Base-by-base conservation (phyloP, 2,329 filamentous ascomycete genomes). In the Clonostachys chloroleuca region DNA sequence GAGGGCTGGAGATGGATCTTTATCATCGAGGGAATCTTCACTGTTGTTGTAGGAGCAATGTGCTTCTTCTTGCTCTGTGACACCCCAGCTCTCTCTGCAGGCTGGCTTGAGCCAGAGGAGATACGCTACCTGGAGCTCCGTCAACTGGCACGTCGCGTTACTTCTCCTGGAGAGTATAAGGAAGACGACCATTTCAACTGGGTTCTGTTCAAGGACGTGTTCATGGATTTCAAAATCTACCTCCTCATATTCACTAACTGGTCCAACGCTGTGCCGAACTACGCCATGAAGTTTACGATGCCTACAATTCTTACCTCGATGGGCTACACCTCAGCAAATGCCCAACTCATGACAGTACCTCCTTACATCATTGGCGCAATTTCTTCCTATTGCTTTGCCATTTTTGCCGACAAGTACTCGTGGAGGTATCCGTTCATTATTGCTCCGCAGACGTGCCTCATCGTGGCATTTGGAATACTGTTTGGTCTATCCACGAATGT, bases 1-100 rank as follows among this genome's bases (percentile, higher is more conserved):
- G 59, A 60, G 5, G 71, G 73, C 14, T 77, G 72, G 73, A 66
- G 70, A 46, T 79, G 75, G 54, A 77, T 77, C 30, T 80, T 80
- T 49, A 73, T 80, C 42, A 59, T 80, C 4, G 76, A 80, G 53
- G 77, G 77, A 2, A 51, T 73, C 2, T 48, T 65, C 2, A 72
- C 72, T 5, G 61, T 73, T 1, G 33, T 57, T n/a, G 54, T 72
- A 9, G 65, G 61, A 3, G 41, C 64, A 45, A 49, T 56, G 34
- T 73, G 70, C 58, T 70, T 70, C 56, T 68, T 77, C 53, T 63
- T 81, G 4, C 68, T 74, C 17, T 73, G 65, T 17, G 69, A 74
- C 55, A 66, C 62, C 2, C 70, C 70, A 1, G 56, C 61, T 1
- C 56, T 65, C 1, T 66, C 63, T 0, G 47, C 51, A 0, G 45